Percentiles rank a stretch among this genome's conserved stretches.
phyloP scores from a whole-genome alignment of 1,284 basidiomycete species.

The Apiotrichum brassicae region DNA sequence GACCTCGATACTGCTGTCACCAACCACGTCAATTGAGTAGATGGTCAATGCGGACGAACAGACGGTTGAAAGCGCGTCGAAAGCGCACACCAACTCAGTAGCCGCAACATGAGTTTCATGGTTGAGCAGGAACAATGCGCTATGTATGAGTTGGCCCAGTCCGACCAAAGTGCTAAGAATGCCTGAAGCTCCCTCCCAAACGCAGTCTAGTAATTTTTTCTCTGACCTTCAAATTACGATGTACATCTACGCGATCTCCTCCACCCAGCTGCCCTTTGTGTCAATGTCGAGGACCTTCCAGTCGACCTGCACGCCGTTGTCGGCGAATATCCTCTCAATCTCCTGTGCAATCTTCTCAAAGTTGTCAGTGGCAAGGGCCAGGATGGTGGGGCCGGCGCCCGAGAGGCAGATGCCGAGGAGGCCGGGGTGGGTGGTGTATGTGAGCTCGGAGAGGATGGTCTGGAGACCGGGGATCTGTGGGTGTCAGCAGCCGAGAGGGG shows the following conservation, averaged over 20 bases:
- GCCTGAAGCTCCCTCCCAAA: too few species aligned
- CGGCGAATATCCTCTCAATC: constrained; percentile 66
- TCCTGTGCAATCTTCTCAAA: constrained; percentile 78
- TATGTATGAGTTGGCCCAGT: neutral
- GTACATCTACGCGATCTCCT: constrained; percentile 28
- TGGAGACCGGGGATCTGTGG: constrained; percentile 86
- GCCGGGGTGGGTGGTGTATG: constrained; percentile 82
- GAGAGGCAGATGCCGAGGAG: constrained; percentile 95
- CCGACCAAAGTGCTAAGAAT: too few species aligned
- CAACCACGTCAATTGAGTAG: too few species aligned
- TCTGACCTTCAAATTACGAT: too few species aligned
- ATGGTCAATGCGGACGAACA: too few species aligned
- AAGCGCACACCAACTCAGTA: too few species aligned
- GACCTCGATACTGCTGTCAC: too few species aligned
- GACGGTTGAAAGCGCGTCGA: too few species aligned
- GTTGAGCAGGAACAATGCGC: constrained; percentile 1
- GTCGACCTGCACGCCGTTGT: constrained; percentile 65
- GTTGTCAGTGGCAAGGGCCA: constrained; percentile 84
- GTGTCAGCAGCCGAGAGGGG: too few species aligned
- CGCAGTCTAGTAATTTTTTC: too few species aligned
- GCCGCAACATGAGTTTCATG: constrained; percentile 3
- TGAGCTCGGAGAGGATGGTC: constrained; percentile 80
- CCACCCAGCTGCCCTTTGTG: constrained; percentile 45
- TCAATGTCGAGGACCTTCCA: constrained; percentile 48
- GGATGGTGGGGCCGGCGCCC: constrained; percentile 94